These are phyloP conservation scores for Helichrysum umbraculigerum DNA, from an alignment of 129 eudicot genomes.

Conservation along the genomic window DNA sequence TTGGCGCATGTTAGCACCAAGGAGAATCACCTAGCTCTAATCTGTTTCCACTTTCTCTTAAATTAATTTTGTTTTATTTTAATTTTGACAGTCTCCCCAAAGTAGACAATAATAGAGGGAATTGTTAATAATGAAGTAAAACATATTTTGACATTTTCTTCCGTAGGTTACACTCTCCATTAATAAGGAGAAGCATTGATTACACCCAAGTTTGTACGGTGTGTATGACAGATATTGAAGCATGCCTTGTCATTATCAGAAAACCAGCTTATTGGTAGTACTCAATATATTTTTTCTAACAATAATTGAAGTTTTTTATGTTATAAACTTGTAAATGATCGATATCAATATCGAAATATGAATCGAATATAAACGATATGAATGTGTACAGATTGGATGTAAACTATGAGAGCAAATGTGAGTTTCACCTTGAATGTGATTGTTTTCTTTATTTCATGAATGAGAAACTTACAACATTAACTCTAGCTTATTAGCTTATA, in stretches of 20 bases:
- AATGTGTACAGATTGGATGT: too few relatives aligned
- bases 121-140: background rate
- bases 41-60: slow-evolving; percentile 5
- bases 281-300: background rate
- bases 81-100: background rate
- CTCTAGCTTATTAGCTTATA: too few relatives aligned
- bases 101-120: background rate
- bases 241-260: slow-evolving; percentile 24
- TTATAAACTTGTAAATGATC: background rate
- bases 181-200: slow-evolving; percentile 21
- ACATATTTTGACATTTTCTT: slow-evolving; percentile 10
- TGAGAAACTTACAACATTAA: too few relatives aligned
- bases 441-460: too few relatives aligned
- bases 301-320: background rate
- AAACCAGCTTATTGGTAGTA: slow-evolving; percentile 4
- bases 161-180: slow-evolving; percentile 6
- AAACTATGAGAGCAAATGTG: too few relatives aligned
- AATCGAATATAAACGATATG: too few relatives aligned
- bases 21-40: slow-evolving; percentile 15
- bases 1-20: slow-evolving; percentile 46
- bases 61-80: background rate
- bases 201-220: slow-evolving; percentile 26
- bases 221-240: background rate
- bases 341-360: too few relatives aligned
- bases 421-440: too few relatives aligned